Percentiles rank a stretch among this genome's conserved stretches.
Conservation (phyloP, 2,329 filamentous ascomycete genomes). For the Seiridium unicorne region DNA sequence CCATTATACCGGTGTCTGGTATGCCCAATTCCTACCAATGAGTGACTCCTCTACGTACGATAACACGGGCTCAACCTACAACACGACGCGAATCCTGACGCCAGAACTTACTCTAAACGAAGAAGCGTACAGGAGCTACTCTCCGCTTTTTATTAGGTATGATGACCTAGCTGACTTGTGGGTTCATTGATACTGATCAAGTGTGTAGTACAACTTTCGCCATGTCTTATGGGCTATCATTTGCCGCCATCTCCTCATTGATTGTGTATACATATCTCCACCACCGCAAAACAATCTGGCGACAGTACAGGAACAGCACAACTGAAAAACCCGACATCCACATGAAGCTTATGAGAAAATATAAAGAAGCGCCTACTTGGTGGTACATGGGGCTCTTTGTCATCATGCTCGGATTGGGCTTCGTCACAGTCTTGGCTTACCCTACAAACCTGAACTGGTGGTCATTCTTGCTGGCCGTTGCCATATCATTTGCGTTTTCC, state of each 20-base stretch:
- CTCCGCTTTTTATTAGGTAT: constrained; percentile 62
- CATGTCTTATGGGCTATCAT: constrained; percentile 68
- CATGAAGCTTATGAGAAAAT: constrained; percentile 63
- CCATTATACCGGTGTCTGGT: constrained; percentile 68
- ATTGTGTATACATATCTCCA: constrained; percentile 68
- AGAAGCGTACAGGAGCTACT: constrained; percentile 64
- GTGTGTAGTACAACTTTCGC: constrained; percentile 64
- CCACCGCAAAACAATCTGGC: constrained; percentile 65
- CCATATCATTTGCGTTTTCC: constrained; percentile 62
- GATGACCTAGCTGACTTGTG: constrained; percentile 3
- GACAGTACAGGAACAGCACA: constrained; percentile 57
- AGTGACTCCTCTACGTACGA: constrained; percentile 70
- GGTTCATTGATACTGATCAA: background rate
- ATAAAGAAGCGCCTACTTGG: constrained; percentile 61
- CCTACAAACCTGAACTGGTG: constrained; percentile 71
- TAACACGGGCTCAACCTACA: constrained; percentile 64
- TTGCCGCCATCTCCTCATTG: constrained; percentile 68
- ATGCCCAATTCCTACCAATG: constrained; percentile 63
- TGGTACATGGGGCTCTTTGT: constrained; percentile 61
- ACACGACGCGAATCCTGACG: constrained; percentile 63
- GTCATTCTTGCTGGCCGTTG: constrained; percentile 66
- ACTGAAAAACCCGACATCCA: constrained; percentile 62
- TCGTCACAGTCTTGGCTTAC: constrained; percentile 56
- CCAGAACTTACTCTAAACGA: constrained; percentile 61
- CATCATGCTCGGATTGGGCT: constrained; percentile 51